These are phyloP conservation scores for Blastobotrys petasosporus DNA, from an alignment of 1,139 yeast species.

Conservation along the genomic window DNA sequence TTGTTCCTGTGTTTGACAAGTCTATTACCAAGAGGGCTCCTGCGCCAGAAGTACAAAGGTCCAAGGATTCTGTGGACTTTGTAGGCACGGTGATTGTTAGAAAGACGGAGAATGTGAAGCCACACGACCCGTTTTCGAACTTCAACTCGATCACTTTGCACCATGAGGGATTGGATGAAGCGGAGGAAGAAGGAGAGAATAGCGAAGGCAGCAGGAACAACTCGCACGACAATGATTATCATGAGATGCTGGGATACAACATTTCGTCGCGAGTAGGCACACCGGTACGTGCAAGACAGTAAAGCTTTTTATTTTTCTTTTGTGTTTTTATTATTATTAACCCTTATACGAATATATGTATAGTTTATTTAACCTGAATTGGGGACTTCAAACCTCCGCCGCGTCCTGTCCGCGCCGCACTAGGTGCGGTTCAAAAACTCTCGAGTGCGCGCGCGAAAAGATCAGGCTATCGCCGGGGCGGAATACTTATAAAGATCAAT, in stretches of 20 bases:
- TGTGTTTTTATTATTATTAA: too few species aligned
- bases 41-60: neutral
- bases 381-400: too few species aligned
- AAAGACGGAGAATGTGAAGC: neutral
- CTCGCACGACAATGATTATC: slow-evolving; percentile 2
- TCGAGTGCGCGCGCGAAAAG: too few species aligned
- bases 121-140: slow-evolving; percentile 70
- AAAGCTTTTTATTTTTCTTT: too few species aligned
- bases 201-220: neutral
- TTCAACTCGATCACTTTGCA: slow-evolving; percentile 87
- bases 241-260: slow-evolving; percentile 14
- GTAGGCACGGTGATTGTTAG: slow-evolving; percentile 7
- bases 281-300: too few species aligned
- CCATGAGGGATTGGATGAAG: slow-evolving; percentile 42
- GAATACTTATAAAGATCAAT: too few species aligned
- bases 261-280: slow-evolving; percentile 1
- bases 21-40: slow-evolving; percentile 35
- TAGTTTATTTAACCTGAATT: too few species aligned
- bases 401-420: too few species aligned
- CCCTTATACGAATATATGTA: too few species aligned
- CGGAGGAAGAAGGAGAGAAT: slow-evolving; percentile 12
- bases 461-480: too few species aligned
- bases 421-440: too few species aligned
- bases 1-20: slow-evolving; percentile 80
- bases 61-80: slow-evolving; percentile 11